Percentiles rank a stretch among this genome's conserved stretches.
These are phyloP conservation scores for Austroboletus niveus DNA, from an alignment of 1,284 basidiomycete species.

Conservation along the genomic window DNA sequence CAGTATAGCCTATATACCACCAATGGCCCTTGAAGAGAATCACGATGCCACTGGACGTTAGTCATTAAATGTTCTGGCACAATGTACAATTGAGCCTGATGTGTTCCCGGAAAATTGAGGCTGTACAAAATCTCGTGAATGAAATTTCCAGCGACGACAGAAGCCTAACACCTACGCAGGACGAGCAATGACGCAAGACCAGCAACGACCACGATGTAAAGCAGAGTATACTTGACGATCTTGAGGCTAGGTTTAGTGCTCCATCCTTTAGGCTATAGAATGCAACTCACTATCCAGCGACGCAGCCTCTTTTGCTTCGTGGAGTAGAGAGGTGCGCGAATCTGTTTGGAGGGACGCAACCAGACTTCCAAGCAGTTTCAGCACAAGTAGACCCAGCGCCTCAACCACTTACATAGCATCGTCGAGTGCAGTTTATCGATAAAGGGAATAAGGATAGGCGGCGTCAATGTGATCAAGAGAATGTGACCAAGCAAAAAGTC, in stretches of 20 bases:
- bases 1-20: background rate
- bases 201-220: conserved; percentile 81
- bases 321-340: conserved; percentile 92
- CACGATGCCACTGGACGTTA: conserved; percentile 1
- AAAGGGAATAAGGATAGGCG: conserved; percentile 84
- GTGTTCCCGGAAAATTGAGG: conserved; percentile 56
- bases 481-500: conserved; percentile 86
- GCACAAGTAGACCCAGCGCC: background rate
- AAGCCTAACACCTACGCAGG: conserved; percentile 59
- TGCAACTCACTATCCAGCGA: conserved; percentile 76
- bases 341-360: conserved; percentile 90
- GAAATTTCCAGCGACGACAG: background rate
- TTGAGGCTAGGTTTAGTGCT: conserved; percentile 26
- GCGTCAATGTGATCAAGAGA: conserved; percentile 81
- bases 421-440: conserved; percentile 87
- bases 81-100: conserved; percentile 69
- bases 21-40: conserved; percentile 9
- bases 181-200: conserved; percentile 81
- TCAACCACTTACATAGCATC: conserved; percentile 71
- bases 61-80: conserved; percentile 74
- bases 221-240: conserved; percentile 79
- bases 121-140: conserved; percentile 10
- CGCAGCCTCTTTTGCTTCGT: conserved; percentile 90
- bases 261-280: background rate
- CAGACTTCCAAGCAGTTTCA: conserved; percentile 55